phyloP scores from a whole-genome alignment of 768 basidiomycete genomes.

The Pleurotus tuber-regium region DNA sequence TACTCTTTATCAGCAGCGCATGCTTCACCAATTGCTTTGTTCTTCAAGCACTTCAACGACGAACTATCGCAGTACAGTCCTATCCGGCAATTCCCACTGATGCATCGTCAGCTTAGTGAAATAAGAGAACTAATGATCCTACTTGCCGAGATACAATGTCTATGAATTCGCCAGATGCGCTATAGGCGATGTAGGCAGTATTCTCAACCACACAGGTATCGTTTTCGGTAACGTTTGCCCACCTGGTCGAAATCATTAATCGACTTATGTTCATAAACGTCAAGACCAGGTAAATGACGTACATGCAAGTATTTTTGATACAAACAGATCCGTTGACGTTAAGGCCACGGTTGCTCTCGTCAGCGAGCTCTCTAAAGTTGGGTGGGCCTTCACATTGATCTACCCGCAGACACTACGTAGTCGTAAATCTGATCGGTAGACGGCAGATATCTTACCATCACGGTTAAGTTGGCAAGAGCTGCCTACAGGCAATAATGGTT shows the following conservation, averaged over 20 bases:
- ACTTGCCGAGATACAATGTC: conserved; percentile 79
- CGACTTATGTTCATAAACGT: not conserved
- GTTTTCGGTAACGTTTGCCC: conserved; percentile 72
- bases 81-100: conserved; percentile 68
- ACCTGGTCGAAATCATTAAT: conserved; percentile 40
- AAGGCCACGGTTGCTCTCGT: conserved; percentile 61
- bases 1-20: conserved; percentile 58
- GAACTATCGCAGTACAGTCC: conserved; percentile 77
- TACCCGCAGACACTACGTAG: conserved; percentile 24
- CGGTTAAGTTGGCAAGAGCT: conserved; percentile 82
- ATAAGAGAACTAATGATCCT: not conserved
- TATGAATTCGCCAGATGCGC: conserved; percentile 55
- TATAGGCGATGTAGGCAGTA: conserved; percentile 73
- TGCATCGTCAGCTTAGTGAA: conserved; percentile 1
- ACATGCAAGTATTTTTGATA: conserved; percentile 83
- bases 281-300: no score
- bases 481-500: conserved; percentile 53
- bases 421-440: not conserved
- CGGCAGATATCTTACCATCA: conserved; percentile 55
- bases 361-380: conserved; percentile 60
- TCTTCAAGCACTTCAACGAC: conserved; percentile 52
- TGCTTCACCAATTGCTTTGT: conserved; percentile 52
- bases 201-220: conserved; percentile 72
- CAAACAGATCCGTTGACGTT: conserved; percentile 85
- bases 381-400: conserved; percentile 77